Conservation (phyloP, 495 filamentous ascomycete species). For the Aspergillus indologenus region DNA sequence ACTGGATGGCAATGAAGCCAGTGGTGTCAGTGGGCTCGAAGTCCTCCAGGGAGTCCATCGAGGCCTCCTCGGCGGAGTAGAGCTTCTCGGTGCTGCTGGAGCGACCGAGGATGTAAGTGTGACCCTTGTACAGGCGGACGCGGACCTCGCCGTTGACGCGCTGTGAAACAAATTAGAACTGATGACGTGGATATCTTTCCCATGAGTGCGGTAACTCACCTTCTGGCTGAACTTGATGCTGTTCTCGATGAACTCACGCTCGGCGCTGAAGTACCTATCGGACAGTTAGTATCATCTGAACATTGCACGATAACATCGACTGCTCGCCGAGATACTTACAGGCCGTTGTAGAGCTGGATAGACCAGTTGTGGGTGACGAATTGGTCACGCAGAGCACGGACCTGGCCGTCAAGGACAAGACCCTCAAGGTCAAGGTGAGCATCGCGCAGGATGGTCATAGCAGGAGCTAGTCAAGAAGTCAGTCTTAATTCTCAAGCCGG, state of each 20-base stretch:
- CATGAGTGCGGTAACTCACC: conserved; percentile 19
- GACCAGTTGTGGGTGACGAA: conserved; percentile 74
- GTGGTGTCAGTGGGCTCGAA: conserved; percentile 72
- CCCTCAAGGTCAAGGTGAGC: conserved; percentile 59
- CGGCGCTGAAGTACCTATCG: conserved; percentile 81
- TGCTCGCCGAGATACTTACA: conserved; percentile 3
- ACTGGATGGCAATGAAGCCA: conserved; percentile 63
- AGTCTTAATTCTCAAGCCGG: neutral
- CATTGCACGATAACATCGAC: too few species aligned
- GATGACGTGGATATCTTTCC: neutral
- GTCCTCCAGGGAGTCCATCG: conserved; percentile 84
- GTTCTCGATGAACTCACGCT: conserved; percentile 76
- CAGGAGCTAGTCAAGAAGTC: conserved; percentile 45
- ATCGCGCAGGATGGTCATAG: conserved; percentile 67
- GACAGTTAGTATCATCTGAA: conserved; percentile 40
- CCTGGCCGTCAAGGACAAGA: conserved; percentile 78
- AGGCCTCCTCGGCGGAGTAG: conserved; percentile 74
- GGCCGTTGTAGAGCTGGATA: conserved; percentile 27
- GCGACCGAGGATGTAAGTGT: conserved; percentile 69
- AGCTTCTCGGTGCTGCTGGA: conserved; percentile 77
- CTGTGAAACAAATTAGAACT: neutral
- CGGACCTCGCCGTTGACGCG: conserved; percentile 67
- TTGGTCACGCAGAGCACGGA: conserved; percentile 78
- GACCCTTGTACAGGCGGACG: conserved; percentile 74
- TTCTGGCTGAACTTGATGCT: conserved; percentile 68